phyloP scores from a whole-genome alignment of 257 asterid species.

The Petunia axillaris region DNA sequence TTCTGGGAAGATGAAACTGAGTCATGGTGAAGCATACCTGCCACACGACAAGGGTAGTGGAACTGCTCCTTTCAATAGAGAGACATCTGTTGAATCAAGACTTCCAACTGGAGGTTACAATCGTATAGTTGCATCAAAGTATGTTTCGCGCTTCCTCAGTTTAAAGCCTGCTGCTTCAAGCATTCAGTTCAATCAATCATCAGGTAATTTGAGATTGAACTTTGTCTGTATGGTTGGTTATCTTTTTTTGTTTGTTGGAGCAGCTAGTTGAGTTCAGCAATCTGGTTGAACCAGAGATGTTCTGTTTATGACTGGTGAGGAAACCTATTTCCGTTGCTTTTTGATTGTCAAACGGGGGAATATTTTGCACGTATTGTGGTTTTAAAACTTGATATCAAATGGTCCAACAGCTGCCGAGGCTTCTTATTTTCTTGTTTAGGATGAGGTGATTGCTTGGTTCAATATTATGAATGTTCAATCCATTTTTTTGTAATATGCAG shows the following conservation, averaged over 20 bases:
- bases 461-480: slow-evolving; percentile 23
- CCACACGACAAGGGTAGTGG: slow-evolving; percentile 98
- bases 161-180: slow-evolving; percentile 76
- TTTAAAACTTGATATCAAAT: slow-evolving; percentile 24
- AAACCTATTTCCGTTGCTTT: not conserved
- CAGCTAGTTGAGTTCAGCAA: not conserved
- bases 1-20: slow-evolving; percentile 89
- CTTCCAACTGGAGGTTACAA: slow-evolving; percentile 71
- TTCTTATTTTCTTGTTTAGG: not conserved
- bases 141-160: slow-evolving; percentile 88
- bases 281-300: slow-evolving; percentile 15
- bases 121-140: slow-evolving; percentile 87
- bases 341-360: not conserved
- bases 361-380: slow-evolving; percentile 3
- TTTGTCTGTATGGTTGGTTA: slow-evolving; percentile 21
- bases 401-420: slow-evolving; percentile 22
- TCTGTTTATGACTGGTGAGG: not conserved
- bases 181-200: slow-evolving; percentile 57
- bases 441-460: slow-evolving; percentile 20
- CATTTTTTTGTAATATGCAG: slow-evolving; percentile 47
- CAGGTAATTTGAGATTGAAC: slow-evolving; percentile 58
- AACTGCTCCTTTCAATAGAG: slow-evolving; percentile 70
- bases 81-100: slow-evolving; percentile 52
- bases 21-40: slow-evolving; percentile 96
- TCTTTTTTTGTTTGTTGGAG: not conserved